phyloP scores from a whole-genome alignment of 2,329 filamentous ascomycete genomes.

The Lachnellula cervina region DNA sequence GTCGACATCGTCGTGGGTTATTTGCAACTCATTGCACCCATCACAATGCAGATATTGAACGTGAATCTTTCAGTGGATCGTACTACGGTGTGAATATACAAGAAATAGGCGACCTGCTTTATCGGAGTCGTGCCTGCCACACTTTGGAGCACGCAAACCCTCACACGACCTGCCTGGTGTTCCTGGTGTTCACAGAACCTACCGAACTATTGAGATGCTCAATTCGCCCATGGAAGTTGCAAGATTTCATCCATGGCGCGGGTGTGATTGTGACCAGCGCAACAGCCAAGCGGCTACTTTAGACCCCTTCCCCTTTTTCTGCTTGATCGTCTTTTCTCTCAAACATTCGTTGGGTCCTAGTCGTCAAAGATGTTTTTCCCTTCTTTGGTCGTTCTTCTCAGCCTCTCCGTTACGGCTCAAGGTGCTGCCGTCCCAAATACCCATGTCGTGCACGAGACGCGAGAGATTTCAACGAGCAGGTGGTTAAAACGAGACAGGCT shows the following conservation, averaged over 20 bases:
- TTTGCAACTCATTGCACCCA: too few species aligned
- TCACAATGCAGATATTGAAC: too few species aligned
- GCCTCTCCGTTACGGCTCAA: not conserved
- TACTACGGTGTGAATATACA: too few species aligned
- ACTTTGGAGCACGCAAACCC: too few species aligned
- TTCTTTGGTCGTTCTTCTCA: not conserved
- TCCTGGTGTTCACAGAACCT: not conserved
- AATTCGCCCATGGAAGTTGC: not conserved
- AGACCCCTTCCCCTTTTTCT: not conserved
- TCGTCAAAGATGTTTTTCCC: not conserved
- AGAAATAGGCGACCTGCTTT: too few species aligned
- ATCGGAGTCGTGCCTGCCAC: too few species aligned
- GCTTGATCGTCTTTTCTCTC: not conserved
- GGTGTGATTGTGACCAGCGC: not conserved
- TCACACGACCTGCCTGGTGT: too few species aligned
- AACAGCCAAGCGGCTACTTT: not conserved
- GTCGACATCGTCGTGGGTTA: too few species aligned
- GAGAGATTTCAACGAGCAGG: slow-evolving; percentile 4
- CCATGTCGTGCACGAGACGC: slow-evolving; percentile 22
- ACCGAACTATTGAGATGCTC: not conserved
- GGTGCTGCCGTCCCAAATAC: slow-evolving; percentile 13
- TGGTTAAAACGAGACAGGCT: slow-evolving; percentile 18
- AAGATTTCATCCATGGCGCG: not conserved
- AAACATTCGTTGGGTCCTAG: not conserved
- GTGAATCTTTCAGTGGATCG: too few species aligned